Evolutionary conservation across 306 rosid genomes (phyloP), one percentile per base, ranked within the genome.

Genomic region (Vigna radiata): DNA sequence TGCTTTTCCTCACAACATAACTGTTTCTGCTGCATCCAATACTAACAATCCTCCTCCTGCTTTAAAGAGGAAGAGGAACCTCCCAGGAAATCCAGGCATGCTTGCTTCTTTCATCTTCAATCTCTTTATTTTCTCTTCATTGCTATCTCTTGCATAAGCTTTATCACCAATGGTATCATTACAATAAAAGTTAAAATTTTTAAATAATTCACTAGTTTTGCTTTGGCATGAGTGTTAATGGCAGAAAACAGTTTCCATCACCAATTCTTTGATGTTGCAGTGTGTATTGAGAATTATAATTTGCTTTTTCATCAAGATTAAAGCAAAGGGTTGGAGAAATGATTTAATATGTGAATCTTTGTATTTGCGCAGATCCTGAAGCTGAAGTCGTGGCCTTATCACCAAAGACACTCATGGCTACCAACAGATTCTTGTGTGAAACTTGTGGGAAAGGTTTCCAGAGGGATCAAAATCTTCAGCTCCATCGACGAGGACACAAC

Each of bases 31-130:
- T 39, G 77, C 83, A 80, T 83, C 96, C 18, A 77, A 62, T 50
- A 46, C 27, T 15, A 65, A 71, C 49, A 61, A 61, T 16, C 68
- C 44, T 31, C 85, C 85, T 68, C 88, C 90, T 76, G 33, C 70
- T 60, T 68, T 62, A 31, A 93, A 93, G 91, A 93, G 91, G 87
- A 93, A 93, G 83, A 85, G 98, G 84, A 93, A 85, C 84, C 98
- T 89, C 55, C 96, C 98, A 9, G 98, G 98, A 84, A 90, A 80
- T 60, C 98, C 98, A 84, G 98, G 98, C 86, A 93, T 89, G 86
- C 44, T 25, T 65, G 7, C 7, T 49, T 55, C 48, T 79, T 59
- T 49, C 55, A 15, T 12, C 4, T 33, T n/a, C 48, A 37, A 1
- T 19, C 16, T 64, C 52, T 44, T 29, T 53, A 19, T 52, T 43